Percentiles rank a stretch among this genome's conserved stretches.
Conservation (phyloP, 1,284 basidiomycete species). For the Leccinum proliferum region DNA sequence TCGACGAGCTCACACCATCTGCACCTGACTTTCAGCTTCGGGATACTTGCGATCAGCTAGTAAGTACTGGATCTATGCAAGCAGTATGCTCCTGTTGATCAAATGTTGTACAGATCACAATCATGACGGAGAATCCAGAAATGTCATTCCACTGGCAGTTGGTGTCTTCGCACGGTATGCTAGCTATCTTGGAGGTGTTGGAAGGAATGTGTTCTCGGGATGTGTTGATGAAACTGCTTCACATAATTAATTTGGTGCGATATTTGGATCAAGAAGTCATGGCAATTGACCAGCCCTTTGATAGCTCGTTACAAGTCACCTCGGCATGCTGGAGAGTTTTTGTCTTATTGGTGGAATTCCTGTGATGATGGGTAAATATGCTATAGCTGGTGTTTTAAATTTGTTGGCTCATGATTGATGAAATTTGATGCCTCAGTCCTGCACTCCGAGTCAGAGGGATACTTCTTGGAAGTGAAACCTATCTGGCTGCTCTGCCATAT, state of each 20-base stretch:
- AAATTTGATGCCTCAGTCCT: no score
- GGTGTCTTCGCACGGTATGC: constrained; percentile 89
- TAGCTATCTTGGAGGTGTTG: constrained; percentile 89
- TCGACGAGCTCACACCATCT: constrained; percentile 81
- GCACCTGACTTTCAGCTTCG: constrained; percentile 76
- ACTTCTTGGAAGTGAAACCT: no score
- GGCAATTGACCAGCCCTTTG: constrained; percentile 9
- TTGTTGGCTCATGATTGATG: constrained; percentile 6
- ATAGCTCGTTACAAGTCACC: constrained; percentile 83
- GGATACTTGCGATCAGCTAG: constrained; percentile 85
- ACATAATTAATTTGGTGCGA: constrained; percentile 84
- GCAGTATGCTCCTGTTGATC: not conserved
- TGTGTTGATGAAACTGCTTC: constrained; percentile 77
- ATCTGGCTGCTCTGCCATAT: constrained; percentile 90
- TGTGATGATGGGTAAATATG: constrained; percentile 76
- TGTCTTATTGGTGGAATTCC: constrained; percentile 93
- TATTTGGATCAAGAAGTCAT: not conserved
- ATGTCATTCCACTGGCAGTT: constrained; percentile 73
- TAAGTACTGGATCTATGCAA: constrained; percentile 32
- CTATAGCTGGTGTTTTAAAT: not conserved
- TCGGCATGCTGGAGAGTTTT: constrained; percentile 89
- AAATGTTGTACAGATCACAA: constrained; percentile 50
- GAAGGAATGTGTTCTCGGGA: constrained; percentile 82
- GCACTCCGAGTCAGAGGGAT: constrained; percentile 38
- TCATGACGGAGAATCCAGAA: constrained; percentile 82